Base-by-base conservation (phyloP, 176 grass and related monocot genomes). In the Avena sativa region DNA sequence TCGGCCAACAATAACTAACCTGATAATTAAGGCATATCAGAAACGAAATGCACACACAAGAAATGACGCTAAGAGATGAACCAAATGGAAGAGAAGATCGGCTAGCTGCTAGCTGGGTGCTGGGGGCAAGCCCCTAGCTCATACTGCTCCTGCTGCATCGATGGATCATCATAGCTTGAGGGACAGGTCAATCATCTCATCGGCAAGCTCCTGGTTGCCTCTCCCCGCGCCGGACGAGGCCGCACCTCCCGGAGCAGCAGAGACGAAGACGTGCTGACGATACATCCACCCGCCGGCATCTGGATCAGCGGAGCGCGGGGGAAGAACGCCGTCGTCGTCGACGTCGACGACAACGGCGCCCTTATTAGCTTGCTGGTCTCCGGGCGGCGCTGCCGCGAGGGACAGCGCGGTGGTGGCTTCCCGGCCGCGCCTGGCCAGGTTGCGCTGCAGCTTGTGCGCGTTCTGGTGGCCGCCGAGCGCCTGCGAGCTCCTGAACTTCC, bases 381-480 rank as follows among this genome's bases (percentile, higher is more conserved):
- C 12, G 1, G 28, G 14, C 64, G 82, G 13, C 64, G 82, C 21
- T 0, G 16, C 49, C 21, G 76, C 81, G 12, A 30, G 9, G 6
- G 51, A 21, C 23, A 71, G 34, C 2, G 90, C 46, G 1, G 60
- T 65, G 38, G 83, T 20, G 47, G 76, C 79, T 57, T 93, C 92
- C 73, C 79, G 43, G 74, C 82, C 79, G 23, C 89, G 72, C 87
- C 89, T 91, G 8, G 92, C 92, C 8, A 88, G 88, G 86, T 89
- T 91, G 83, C 92, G 89, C 82, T 93, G 89, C 62, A 88, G 78
- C 74, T 90, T 93, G 88, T 93, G 91, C 53, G 91, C 91, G 79
- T 93, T 93, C 88, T 93, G 91, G 85, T 93, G 91, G 16, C 91
- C 91, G 48, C 91, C 91, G 49, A 93, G 91, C 56, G 91, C 91